These are phyloP conservation scores for Leccinum longicurvipes DNA, from an alignment of 768 basidiomycete genomes.

Conservation along the genomic window DNA sequence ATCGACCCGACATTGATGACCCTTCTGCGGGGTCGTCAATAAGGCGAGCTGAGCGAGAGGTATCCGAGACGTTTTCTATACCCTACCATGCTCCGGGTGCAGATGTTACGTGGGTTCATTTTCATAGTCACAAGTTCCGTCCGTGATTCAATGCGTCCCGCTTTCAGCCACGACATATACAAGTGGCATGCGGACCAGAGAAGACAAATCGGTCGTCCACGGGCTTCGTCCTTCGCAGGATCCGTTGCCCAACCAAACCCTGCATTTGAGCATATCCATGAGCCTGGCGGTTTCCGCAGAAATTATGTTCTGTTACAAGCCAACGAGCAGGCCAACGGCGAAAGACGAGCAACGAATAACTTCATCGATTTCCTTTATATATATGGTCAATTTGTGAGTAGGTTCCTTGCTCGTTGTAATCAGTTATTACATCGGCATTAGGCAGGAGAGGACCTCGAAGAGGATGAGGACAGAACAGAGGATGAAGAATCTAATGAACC, in stretches of 20 bases:
- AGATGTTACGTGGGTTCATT: slow-evolving; percentile 79
- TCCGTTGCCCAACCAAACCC: slow-evolving; percentile 56
- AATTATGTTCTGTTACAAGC: slow-evolving; percentile 80
- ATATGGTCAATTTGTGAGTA: slow-evolving; percentile 92
- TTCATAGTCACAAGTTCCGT: slow-evolving; percentile 6
- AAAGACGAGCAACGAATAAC: slow-evolving; percentile 67
- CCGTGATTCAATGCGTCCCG: slow-evolving; percentile 10
- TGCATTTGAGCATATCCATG: slow-evolving; percentile 88
- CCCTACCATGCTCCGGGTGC: slow-evolving; percentile 85
- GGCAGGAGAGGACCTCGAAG: slow-evolving; percentile 91
- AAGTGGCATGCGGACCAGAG: slow-evolving; percentile 86
- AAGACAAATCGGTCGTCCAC: slow-evolving; percentile 55
- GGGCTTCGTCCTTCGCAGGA: slow-evolving; percentile 69
- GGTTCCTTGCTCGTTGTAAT: background rate
- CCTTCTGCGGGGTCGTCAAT: slow-evolving; percentile 24
- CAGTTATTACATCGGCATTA: slow-evolving; percentile 27
- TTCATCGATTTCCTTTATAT: slow-evolving; percentile 94
- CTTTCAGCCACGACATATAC: slow-evolving; percentile 81
- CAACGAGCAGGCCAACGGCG: slow-evolving; percentile 59
- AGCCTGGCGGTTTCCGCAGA: slow-evolving; percentile 91
- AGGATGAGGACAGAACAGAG: slow-evolving; percentile 68
- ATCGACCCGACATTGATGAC: slow-evolving; percentile 11
- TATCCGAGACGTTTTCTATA: slow-evolving; percentile 77
- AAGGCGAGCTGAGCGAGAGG: slow-evolving; percentile 35
- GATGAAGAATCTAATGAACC: slow-evolving; percentile 49